Conservation (phyloP, 192 early-diverging fungal genomes). For the Backusella macrospora region DNA sequence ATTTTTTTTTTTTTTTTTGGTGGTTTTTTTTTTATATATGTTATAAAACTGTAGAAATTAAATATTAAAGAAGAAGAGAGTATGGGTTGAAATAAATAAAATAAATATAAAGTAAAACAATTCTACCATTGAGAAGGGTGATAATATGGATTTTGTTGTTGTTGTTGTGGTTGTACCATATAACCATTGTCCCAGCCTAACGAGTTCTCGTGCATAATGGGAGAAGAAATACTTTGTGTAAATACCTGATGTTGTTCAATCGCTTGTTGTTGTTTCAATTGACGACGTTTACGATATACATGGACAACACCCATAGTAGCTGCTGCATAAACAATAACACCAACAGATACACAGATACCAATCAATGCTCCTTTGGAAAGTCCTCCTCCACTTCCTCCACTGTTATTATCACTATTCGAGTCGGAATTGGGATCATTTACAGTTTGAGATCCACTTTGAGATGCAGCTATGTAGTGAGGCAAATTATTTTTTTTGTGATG, state of each 20-base stretch:
- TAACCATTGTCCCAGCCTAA: constrained; percentile 12
- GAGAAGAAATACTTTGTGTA: constrained; percentile 33
- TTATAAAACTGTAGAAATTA: not conserved
- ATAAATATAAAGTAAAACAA: constrained; percentile 7
- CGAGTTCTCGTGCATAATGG: constrained; percentile 40
- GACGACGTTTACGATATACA: constrained; percentile 28
- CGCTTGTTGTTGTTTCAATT: constrained; percentile 8
- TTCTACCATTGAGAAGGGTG: constrained; percentile 36
- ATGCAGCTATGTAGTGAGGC: not conserved
- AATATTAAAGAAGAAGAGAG: no score
- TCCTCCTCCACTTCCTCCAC: not conserved
- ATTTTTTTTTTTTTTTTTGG: not conserved
- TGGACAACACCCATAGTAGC: constrained; percentile 35
- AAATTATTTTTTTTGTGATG: not conserved
- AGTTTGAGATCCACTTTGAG: not conserved
- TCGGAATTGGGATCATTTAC: constrained; percentile 21
- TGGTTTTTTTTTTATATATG: not conserved
- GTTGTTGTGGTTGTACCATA: not conserved
- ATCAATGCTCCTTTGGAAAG: constrained; percentile 37
- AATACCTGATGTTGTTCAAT: constrained; percentile 30
- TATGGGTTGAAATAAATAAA: not conserved
- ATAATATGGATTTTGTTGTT: constrained; percentile 34
- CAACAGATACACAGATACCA: constrained; percentile 39
- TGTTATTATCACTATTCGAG: not conserved
- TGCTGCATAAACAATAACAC: constrained; percentile 41